Percentiles rank a stretch among this genome's conserved stretches.
phyloP scores from a whole-genome alignment of 768 basidiomycete genomes.

The Boletus pseudopeckii region DNA sequence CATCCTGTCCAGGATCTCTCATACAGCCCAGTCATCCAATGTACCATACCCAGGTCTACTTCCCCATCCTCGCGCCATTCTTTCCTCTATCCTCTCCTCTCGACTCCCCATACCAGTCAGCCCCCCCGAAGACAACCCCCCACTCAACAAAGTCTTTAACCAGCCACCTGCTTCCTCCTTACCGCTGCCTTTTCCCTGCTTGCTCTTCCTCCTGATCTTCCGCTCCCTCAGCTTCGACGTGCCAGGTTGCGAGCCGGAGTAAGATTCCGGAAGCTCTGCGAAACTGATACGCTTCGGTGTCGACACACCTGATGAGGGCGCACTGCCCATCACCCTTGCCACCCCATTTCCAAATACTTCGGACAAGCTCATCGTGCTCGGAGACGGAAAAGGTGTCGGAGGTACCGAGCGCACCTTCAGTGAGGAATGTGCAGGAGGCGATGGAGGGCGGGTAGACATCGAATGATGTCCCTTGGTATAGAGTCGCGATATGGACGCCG shows the following conservation, averaged over 20 bases:
- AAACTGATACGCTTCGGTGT: slow-evolving; percentile 80
- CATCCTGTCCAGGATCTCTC: slow-evolving; percentile 4
- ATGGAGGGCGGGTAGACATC: slow-evolving; percentile 60
- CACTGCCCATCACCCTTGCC: slow-evolving; percentile 33
- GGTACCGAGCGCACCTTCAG: slow-evolving; percentile 39
- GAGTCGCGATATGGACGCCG: slow-evolving; percentile 74
- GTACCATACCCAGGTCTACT: slow-evolving; percentile 38
- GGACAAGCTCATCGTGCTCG: slow-evolving; percentile 24
- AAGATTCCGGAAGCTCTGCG: slow-evolving; percentile 69
- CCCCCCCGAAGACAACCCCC: slow-evolving; percentile 25
- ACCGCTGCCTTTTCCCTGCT: slow-evolving; percentile 33
- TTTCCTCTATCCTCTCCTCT: slow-evolving; percentile 52
- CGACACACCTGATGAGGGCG: slow-evolving; percentile 48
- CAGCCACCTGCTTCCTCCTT: slow-evolving; percentile 25
- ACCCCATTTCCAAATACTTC: slow-evolving; percentile 30
- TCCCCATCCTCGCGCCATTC: slow-evolving; percentile 49
- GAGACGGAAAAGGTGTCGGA: slow-evolving; percentile 36
- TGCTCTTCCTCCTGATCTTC: slow-evolving; percentile 31
- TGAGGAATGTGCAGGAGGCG: slow-evolving; percentile 54
- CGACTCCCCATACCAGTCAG: slow-evolving; percentile 23
- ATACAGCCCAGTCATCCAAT: slow-evolving; percentile 60
- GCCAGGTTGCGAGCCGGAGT: slow-evolving; percentile 38
- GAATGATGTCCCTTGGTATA: slow-evolving; percentile 61
- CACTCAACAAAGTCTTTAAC: slow-evolving; percentile 22
- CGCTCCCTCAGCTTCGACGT: slow-evolving; percentile 35